phyloP scores from a whole-genome alignment of 768 basidiomycete species.

The Daedalea quercina region DNA sequence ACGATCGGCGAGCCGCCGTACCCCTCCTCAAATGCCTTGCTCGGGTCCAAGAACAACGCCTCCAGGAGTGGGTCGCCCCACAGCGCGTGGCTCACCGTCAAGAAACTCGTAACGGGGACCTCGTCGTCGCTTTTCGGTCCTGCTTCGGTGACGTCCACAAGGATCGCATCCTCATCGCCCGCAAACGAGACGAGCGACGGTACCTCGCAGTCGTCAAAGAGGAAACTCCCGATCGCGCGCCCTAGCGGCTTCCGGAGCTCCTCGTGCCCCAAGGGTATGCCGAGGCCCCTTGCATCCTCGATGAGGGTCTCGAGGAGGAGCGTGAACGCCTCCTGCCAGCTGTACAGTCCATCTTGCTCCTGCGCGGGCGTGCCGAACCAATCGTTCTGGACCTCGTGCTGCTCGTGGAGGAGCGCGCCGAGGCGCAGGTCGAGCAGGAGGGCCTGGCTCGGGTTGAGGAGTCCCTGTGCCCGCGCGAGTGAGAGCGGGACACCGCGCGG shows the following conservation, averaged over 20 bases:
- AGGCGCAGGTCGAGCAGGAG: constrained; percentile 51
- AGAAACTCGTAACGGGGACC: constrained; percentile 36
- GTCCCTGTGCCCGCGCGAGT: constrained; percentile 29
- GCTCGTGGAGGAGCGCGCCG: constrained; percentile 51
- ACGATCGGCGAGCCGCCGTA: constrained; percentile 50
- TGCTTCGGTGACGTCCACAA: constrained; percentile 33
- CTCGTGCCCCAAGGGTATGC: constrained; percentile 16
- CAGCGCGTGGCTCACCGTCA: constrained; percentile 41
- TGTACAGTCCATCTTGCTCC: constrained; percentile 36
- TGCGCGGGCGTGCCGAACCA: constrained; percentile 56
- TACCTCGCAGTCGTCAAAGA: constrained; percentile 73
- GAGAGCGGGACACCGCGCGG: constrained; percentile 29
- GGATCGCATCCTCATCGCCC: constrained; percentile 50
- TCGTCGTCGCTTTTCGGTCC: too few relatives aligned
- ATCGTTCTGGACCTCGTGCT: constrained; percentile 73
- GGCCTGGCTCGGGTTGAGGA: constrained; percentile 29
- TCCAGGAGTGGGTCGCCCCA: constrained; percentile 80
- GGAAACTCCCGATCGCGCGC: constrained; percentile 66
- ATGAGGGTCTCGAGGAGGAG: constrained; percentile 49
- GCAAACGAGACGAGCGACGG: constrained; percentile 64
- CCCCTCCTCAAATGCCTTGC: constrained; percentile 49
- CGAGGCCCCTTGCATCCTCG: constrained; percentile 29
- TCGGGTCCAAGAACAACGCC: constrained; percentile 50
- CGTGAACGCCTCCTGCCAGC: constrained; percentile 75
- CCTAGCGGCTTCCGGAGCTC: constrained; percentile 39